phyloP scores from a whole-genome alignment of 1,284 basidiomycete species.

The Schizophyllum commune region DNA sequence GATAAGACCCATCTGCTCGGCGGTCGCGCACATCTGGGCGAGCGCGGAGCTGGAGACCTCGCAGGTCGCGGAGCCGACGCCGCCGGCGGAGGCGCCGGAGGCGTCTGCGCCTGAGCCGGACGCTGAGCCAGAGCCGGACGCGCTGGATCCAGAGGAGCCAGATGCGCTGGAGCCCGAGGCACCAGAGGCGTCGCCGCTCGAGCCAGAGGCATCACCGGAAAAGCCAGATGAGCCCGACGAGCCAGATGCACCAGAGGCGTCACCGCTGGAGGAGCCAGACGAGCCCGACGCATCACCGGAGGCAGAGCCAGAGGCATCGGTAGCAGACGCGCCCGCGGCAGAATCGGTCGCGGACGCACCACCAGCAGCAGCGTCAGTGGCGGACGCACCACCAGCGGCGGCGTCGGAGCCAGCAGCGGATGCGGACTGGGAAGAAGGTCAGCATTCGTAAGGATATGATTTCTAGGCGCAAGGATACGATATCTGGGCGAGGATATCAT shows the following conservation, averaged over 20 bases:
- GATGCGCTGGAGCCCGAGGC: slow-evolving; percentile 7
- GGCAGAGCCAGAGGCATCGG: slow-evolving; percentile 12
- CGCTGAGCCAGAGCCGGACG: slow-evolving; percentile 13
- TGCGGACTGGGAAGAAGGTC: too few relatives aligned
- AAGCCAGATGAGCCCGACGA: slow-evolving; percentile 10
- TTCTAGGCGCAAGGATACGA: too few relatives aligned
- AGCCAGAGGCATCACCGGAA: slow-evolving; percentile 10
- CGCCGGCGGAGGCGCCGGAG: slow-evolving; percentile 13
- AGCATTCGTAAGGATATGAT: too few relatives aligned
- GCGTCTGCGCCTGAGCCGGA: slow-evolving; percentile 5
- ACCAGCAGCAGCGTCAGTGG: too few relatives aligned
- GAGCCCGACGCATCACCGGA: too few relatives aligned
- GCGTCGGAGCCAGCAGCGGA: too few relatives aligned
- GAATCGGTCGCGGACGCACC: slow-evolving; percentile 6
- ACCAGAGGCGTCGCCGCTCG: slow-evolving; percentile 6
- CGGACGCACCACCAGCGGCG: too few relatives aligned
- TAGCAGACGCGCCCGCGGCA: slow-evolving; percentile 13
- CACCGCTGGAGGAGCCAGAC: too few relatives aligned
- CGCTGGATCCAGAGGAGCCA: slow-evolving; percentile 2
- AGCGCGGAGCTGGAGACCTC: too few relatives aligned
- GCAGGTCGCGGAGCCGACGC: background rate
- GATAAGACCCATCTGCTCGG: too few relatives aligned
- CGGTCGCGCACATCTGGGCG: too few relatives aligned
- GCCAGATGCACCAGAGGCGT: slow-evolving; percentile 11
- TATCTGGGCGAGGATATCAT: too few relatives aligned